Evolutionary conservation across 164 flowering plant genomes (phyloP), one percentile per base, ranked within the genome.

Genomic region (Macadamia tetraphylla): DNA sequence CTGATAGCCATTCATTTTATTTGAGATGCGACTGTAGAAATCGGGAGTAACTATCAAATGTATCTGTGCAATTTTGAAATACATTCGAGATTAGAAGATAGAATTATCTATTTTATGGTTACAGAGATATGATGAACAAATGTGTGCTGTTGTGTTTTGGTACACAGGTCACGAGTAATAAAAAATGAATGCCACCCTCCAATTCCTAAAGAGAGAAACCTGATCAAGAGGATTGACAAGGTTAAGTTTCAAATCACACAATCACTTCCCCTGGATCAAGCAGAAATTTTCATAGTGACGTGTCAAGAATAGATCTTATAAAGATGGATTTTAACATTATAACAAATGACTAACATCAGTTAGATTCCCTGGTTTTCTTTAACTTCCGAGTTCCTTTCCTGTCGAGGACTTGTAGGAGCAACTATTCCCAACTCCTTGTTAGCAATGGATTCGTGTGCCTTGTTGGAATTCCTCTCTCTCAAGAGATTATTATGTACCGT

Each of bases 381-480:
- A 71, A 87, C 96, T 17, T 84, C 80, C 3, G 78, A 67, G 58
- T 62, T 70, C 75, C 74, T 84, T 48, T 80, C 65, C 29, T 71
- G 85, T 58, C 79, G 78, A 43, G 92, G 86, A 70, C 83, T 85
- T 66, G 71, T 75, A 17, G 81, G 76, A 68, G 79, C 48, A 64
- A 46, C 58, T 3, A 62, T 52, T 0, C 49, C 80, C 15, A 63
- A 62, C 3, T 83, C 91, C 75, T 82, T 86, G 44, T 70, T 67
- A 29, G 61, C 57, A 49, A 64, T 71, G 6, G 75, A 43, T 69
- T 81, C 87, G 58, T 68, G 82, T 6, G 78, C 31, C 49, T 71
- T 75, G 17, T 81, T 84, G 29, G 85, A 77, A 53, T 94, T 94
- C 73, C 90, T 83, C 63, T 89, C 97, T 76, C 82, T 78, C 64